Percentiles rank a stretch among this genome's conserved stretches.
These are phyloP conservation scores for Pseudonitzschia multiseries DNA, from an alignment of 108 stramenopile genomes.

Conservation along the genomic window DNA sequence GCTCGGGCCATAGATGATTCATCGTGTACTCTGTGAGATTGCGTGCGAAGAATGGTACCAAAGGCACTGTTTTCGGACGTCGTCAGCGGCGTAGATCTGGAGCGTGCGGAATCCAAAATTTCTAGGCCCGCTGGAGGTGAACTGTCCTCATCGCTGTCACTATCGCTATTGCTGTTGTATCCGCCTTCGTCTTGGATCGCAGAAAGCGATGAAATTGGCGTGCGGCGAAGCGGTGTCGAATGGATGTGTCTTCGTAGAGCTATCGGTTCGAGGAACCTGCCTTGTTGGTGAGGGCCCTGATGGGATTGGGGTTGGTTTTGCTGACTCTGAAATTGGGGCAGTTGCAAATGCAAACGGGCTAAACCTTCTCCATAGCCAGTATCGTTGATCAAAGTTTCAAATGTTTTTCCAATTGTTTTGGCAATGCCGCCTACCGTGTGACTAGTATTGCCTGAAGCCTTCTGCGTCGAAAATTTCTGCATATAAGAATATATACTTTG, in stretches of 20 bases:
- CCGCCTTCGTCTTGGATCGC: constrained; percentile 16
- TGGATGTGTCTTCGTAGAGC: constrained; percentile 32
- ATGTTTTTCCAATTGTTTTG: constrained; percentile 1
- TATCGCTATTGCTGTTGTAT: constrained; percentile 4
- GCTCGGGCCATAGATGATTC: constrained; percentile 9
- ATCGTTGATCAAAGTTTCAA: constrained; percentile 27
- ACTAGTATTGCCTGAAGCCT: neutral
- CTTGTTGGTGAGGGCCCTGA: neutral
- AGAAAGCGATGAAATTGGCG: constrained; percentile 4
- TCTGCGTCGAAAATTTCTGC: neutral
- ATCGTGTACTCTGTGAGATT: constrained; percentile 17
- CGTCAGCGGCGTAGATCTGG: constrained; percentile 38
- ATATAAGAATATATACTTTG: neutral
- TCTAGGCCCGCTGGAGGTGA: constrained; percentile 34
- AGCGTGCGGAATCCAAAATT: constrained; percentile 26
- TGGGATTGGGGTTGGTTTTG: neutral
- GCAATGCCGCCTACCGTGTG: neutral
- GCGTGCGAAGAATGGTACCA: constrained; percentile 29
- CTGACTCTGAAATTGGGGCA: neutral
- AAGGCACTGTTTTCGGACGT: constrained; percentile 40
- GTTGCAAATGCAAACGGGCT: constrained; percentile 14
- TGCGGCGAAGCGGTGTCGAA: constrained; percentile 31
- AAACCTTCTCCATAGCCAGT: constrained; percentile 23
- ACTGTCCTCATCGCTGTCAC: constrained; percentile 29
- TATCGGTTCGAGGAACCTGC: constrained; percentile 28